Base-by-base conservation (phyloP, 148 eudicot genomes). In the Dysphania ambrosioides region DNA sequence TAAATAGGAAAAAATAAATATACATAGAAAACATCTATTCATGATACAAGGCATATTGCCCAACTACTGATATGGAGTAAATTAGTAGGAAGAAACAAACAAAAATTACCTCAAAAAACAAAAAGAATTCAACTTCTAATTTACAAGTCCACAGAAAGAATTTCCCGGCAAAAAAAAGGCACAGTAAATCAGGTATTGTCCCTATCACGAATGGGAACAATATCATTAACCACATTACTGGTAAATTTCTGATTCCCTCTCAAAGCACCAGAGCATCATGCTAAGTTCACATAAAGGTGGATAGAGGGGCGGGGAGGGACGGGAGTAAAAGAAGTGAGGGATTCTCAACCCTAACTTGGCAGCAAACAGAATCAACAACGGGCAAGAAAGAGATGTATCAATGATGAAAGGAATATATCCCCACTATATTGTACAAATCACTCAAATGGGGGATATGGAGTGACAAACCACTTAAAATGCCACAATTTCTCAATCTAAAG, bases 401-500 rank as follows among this genome's bases (percentile, higher is more conserved):
- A 47, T 5, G 2, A 34, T 11, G 8, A 16, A 35, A 34, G 56
- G 32, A 2, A 32, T 8, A 61, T 11, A 35, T 35, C 66, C 53
- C 34, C n/a, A 60, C 12, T 60, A 32, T 31, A 56, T 2, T 35
- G 32, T 42, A 57, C 30, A 67, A 16, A 57, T 44, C 41, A 31
- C 57, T 66, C 27, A 19, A 32, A 26, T 60, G 27, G n/a, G 38
- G 64, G 66, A 53, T 59, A 13, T 74, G 21, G 40, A 26, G 51
- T 21, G 41, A 44, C 6, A 41, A 60, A 79, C 4, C 35, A 29
- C 16, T 24, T 24, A 44, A 72, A 16, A 6, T 35, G 26, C 42
- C 56, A 5, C 38, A 36, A 62, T 38, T 32, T 61, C 59, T 69
- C 57, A 68, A 29, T 62, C 78, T 34, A 19, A n/a, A 34, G 68